phyloP scores from a whole-genome alignment of 495 filamentous ascomycete genomes.

The Hypoxylon cercidicola region DNA sequence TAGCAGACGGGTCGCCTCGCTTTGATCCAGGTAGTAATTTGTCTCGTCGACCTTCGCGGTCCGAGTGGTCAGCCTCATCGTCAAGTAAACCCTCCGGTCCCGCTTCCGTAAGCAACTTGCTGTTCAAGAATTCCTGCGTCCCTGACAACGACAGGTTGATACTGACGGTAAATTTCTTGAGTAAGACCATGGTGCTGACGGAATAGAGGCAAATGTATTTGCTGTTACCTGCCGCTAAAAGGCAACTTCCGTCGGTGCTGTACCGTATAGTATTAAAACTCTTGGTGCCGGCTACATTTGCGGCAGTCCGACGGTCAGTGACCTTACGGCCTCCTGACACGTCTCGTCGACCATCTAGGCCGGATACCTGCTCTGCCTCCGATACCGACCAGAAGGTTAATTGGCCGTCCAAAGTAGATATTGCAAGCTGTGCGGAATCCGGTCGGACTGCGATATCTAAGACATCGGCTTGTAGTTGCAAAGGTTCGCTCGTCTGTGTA shows the following conservation, averaged over 20 bases:
- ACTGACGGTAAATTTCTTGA: constrained; percentile 94
- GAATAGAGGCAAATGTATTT: constrained; percentile 98
- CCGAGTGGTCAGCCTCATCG: constrained; percentile 86
- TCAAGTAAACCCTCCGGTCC: constrained; percentile 86
- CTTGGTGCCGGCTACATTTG: constrained; percentile 89
- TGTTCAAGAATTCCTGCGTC: constrained; percentile 96
- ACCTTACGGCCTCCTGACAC: constrained; percentile 91
- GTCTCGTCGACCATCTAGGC: constrained; percentile 88
- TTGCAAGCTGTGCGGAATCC: constrained; percentile 89
- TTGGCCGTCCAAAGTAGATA: constrained; percentile 92
- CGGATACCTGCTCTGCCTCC: constrained; percentile 82
- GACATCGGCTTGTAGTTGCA: constrained; percentile 90
- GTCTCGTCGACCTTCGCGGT: constrained; percentile 86
- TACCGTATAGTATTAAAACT: constrained; percentile 88
- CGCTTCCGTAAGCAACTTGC: constrained; percentile 87
- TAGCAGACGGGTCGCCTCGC: constrained; percentile 76
- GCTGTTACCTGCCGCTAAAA: constrained; percentile 91
- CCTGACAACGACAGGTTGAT: constrained; percentile 93
- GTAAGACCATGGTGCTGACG: constrained; percentile 83
- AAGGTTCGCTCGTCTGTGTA: constrained; percentile 92
- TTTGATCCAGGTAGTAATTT: constrained; percentile 86
- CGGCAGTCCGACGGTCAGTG: constrained; percentile 87
- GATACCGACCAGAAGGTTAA: constrained; percentile 93
- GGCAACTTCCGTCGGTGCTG: constrained; percentile 88
- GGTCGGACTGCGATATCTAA: constrained; percentile 87